Conservation (phyloP, 768 basidiomycete species). For the Leccinum imitatum region DNA sequence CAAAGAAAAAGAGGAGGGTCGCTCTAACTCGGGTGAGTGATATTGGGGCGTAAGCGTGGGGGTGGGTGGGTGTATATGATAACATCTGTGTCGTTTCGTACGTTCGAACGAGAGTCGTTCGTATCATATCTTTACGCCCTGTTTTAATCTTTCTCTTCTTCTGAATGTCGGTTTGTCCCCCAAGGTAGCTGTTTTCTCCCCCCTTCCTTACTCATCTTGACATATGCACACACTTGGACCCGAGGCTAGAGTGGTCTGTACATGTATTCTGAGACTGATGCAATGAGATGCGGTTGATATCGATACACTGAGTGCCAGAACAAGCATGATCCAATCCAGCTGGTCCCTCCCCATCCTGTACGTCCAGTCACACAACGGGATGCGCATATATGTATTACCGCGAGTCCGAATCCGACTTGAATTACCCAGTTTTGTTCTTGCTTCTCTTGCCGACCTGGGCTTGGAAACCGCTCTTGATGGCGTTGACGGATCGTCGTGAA, state of each 20-base stretch:
- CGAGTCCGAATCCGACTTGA: neutral
- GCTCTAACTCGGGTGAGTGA: slow-evolving; percentile 71
- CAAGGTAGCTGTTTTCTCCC: neutral
- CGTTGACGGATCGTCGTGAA: slow-evolving; percentile 85
- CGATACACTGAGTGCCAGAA: slow-evolving; percentile 8
- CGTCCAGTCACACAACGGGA: slow-evolving; percentile 1
- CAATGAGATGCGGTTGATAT: slow-evolving; percentile 19
- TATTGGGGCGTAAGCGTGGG: slow-evolving; percentile 32
- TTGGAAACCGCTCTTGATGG: slow-evolving; percentile 99
- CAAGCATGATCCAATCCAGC: slow-evolving; percentile 1
- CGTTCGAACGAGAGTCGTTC: neutral
- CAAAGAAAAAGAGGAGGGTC: slow-evolving; percentile 86
- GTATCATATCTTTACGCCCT: slow-evolving; percentile 12
- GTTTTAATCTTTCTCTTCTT: slow-evolving; percentile 13
- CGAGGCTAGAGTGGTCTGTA: slow-evolving; percentile 10
- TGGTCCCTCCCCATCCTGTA: slow-evolving; percentile 1
- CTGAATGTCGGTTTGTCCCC: slow-evolving; percentile 11
- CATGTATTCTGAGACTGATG: slow-evolving; percentile 24
- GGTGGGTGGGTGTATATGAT: neutral
- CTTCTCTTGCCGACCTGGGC: slow-evolving; percentile 90
- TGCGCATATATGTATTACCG: neutral
- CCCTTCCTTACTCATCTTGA: slow-evolving; percentile 7
- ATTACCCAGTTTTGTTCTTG: slow-evolving; percentile 72
- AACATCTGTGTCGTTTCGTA: slow-evolving; percentile 8
- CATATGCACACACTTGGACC: slow-evolving; percentile 1